Base-by-base conservation (phyloP, 2,329 filamentous ascomycete species). In the Colletotrichum eleusines region DNA sequence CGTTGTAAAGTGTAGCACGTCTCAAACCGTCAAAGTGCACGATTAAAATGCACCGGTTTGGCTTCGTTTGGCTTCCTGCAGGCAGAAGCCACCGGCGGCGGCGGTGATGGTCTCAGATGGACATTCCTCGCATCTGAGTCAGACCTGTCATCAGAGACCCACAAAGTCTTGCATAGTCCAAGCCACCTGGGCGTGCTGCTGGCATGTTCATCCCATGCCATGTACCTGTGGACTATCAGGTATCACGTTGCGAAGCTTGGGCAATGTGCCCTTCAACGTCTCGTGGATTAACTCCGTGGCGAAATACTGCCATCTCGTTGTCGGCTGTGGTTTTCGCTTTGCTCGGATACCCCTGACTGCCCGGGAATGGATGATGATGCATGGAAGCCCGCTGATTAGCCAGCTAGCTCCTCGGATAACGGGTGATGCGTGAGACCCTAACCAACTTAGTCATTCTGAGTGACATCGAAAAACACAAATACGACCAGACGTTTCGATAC, bases 131-230 rank as follows among this genome's bases (percentile, higher is more conserved):
- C 23, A 38, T 50, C 58, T 51, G 58, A 61, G 58, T 51, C 58
- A 61, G 58, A 61, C n/a, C 33, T n/a, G 58, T 61, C 58, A 61
- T 50, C 58, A 38, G 58, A 33, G 28, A 38, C 53, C 16, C 31
- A 12, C 26, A 59, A 20, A 61, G 31, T 51, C 58, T 33, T 50
- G 44, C 44, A 38, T 50, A 33, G 9, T 61, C 18, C 28, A 61
- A 48, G 58, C 58, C 42, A 61, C 58, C 23, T 35, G 28, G 14
- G 28, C 58, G 33, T 33, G 4, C 35, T 18, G 31, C 35, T 31
- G 26, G 51, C 60, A 35, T 53, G 59, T 61, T 61, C 59, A 61
- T 61, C 59, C 59, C 59, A 61, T 61, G 59, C 59, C 59, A 9
- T 48, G 48, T 23, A 42, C 20, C 35, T 23, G 38, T 35, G 7